Evolutionary conservation across 164 flowering plant species (phyloP).

Genomic region (Magnolia kwangsiensis): DNA sequence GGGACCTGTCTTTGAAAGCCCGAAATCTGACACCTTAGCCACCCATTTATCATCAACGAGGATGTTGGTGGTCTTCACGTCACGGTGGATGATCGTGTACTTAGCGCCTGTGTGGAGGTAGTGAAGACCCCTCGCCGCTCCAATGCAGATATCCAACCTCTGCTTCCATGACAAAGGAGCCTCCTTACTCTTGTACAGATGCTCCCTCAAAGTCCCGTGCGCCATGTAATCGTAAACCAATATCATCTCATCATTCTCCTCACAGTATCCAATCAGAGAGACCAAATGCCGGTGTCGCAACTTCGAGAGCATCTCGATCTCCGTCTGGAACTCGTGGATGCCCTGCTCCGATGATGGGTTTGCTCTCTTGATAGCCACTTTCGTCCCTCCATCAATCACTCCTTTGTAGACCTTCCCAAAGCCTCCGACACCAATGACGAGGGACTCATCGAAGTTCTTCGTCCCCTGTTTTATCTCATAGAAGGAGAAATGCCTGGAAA

Average conservation of each 20-base stretch:
- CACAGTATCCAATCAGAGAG: slow-evolving; percentile 20
- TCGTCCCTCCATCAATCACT: slow-evolving; percentile 39
- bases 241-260: slow-evolving; percentile 24
- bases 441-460: slow-evolving; percentile 48
- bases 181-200: slow-evolving; percentile 17
- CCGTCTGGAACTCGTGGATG: slow-evolving; percentile 55
- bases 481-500: slow-evolving; percentile 48
- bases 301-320: slow-evolving; percentile 28
- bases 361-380: slow-evolving; percentile 65
- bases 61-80: slow-evolving; percentile 23
- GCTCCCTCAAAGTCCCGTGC: slow-evolving; percentile 24
- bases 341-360: slow-evolving; percentile 72
- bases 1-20: slow-evolving; percentile 19
- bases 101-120: slow-evolving; percentile 25
- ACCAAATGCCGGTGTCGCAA: slow-evolving; percentile 20
- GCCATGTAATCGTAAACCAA: slow-evolving; percentile 31
- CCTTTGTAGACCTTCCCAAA: slow-evolving; percentile 64
- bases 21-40: slow-evolving; percentile 20
- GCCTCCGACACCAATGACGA: slow-evolving; percentile 64
- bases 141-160: slow-evolving; percentile 18
- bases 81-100: slow-evolving; percentile 21
- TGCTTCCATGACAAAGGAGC: slow-evolving; percentile 22
- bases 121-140: slow-evolving; percentile 21
- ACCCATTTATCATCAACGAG: slow-evolving; percentile 17
- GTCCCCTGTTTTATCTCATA: slow-evolving; percentile 44